Conservation (phyloP, 495 filamentous ascomycete species). For the Halenospora varia region DNA sequence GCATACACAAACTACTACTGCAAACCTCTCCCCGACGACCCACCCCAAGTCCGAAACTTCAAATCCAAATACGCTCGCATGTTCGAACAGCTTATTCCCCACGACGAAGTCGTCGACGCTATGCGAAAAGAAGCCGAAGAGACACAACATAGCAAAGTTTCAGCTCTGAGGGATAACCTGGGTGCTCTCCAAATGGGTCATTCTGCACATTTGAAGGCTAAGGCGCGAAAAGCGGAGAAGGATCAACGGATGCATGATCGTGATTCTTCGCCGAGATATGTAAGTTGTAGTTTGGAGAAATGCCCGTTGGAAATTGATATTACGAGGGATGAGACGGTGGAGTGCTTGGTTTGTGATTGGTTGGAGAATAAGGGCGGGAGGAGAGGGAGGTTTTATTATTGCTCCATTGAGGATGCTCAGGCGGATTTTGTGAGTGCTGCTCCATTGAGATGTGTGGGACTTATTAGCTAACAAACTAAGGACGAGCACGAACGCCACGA, state of each 20-base stretch:
- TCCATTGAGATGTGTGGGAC: neutral
- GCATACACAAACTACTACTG: slow-evolving; percentile 23
- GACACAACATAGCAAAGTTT: slow-evolving; percentile 1
- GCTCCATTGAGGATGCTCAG: slow-evolving; percentile 37
- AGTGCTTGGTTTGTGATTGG: slow-evolving; percentile 37
- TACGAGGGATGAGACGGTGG: slow-evolving; percentile 25
- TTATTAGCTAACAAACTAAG: neutral
- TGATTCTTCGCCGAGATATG: slow-evolving; percentile 27
- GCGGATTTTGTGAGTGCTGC: slow-evolving; percentile 37
- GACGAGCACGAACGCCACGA: slow-evolving; percentile 17
- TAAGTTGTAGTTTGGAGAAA: slow-evolving; percentile 33
- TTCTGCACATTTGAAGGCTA: slow-evolving; percentile 20
- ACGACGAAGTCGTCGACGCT: slow-evolving; percentile 16
- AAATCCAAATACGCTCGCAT: slow-evolving; percentile 23
- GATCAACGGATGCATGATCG: slow-evolving; percentile 20
- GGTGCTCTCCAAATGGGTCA: slow-evolving; percentile 19
- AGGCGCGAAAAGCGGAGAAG: slow-evolving; percentile 28
- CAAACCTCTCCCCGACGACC: neutral
- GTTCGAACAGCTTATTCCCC: slow-evolving; percentile 13
- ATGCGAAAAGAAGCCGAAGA: slow-evolving; percentile 18
- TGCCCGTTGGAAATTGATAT: slow-evolving; percentile 28
- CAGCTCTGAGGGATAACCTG: neutral
- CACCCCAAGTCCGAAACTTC: slow-evolving; percentile 13
- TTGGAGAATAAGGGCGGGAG: slow-evolving; percentile 27
- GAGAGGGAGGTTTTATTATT: slow-evolving; percentile 34